Base-by-base conservation (phyloP, 2,329 filamentous ascomycete genomes). In the Fusarium humuli region DNA sequence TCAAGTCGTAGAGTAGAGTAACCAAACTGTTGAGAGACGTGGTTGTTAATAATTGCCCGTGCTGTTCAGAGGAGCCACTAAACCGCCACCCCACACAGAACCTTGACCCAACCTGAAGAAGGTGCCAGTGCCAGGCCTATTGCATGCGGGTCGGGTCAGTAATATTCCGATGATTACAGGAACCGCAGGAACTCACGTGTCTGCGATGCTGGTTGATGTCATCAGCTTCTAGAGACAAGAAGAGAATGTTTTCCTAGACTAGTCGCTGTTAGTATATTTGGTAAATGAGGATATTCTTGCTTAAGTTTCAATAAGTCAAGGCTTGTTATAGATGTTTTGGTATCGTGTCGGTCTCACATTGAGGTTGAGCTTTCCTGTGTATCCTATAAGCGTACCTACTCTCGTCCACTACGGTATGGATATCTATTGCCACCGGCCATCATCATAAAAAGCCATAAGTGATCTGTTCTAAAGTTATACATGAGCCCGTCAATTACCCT, bases 21-120 rank as follows among this genome's bases (percentile, higher is more conserved):
- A 57, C 23, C 42, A 44, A 61, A 64, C 59, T 72, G 72, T 69
- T 73, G 72, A 74, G 72, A 72, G 72, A 73, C 66, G 72, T 75
- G 71, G 72, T 73, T 69, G 54, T 61, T 66, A 63, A 73, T 58
- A 60, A 68, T 61, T 71, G 46, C 65, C 57, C 42, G 46, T 61
- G 65, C 44, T 54, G 56, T 61, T 61, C 29, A 48, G 20, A 65
- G 62, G 66, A 68, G 52, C 69, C 67, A 67, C 71, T 72, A 74
- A 41, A 41, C 64, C 61, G 68, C 70, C 68, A 71, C 65, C 58
- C 64, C 57, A 56, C 70, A 72, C 63, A 70, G 50, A 29, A 45
- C 59, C 23, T 64, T 44, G 41, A 64, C 42, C 44, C 45, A 65
- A 52, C 61, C 23, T 34, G 23, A 27, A 58, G 34, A 37, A 37